Evolutionary conservation across 306 rosid genomes (phyloP).

Genomic region (Abrus precatorius): DNA sequence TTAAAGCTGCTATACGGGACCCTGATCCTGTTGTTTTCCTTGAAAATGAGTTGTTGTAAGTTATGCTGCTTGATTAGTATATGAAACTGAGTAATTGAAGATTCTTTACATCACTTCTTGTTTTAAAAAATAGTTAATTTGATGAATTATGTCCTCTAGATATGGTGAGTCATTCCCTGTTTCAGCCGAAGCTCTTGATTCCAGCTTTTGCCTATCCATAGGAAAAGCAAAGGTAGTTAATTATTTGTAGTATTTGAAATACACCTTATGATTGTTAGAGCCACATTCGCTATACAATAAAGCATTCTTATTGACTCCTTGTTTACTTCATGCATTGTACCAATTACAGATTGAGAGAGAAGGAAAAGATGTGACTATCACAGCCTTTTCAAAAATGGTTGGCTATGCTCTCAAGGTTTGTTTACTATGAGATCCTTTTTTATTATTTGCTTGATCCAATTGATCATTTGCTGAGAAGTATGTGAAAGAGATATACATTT

Average conservation of each 20-base stretch:
- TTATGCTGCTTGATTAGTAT: constrained; percentile 42
- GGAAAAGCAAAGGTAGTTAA: constrained; percentile 96
- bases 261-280: constrained; percentile 38
- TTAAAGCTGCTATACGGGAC: constrained; percentile 98
- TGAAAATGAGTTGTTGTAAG: constrained; percentile 97
- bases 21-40: constrained; percentile 99
- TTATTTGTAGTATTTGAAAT: constrained; percentile 37
- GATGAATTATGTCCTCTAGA: constrained; percentile 59
- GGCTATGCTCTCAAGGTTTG: constrained; percentile 95
- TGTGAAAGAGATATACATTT: constrained; percentile 27
- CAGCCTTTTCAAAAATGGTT: constrained; percentile 96
- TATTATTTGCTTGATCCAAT: constrained; percentile 34
- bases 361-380: constrained; percentile 98
- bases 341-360: constrained; percentile 85
- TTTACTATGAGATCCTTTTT: constrained; percentile 40
- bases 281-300: constrained; percentile 23
- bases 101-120: constrained; percentile 21
- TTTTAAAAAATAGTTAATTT: constrained; percentile 39
- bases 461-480: constrained; percentile 28
- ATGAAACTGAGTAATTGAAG: constrained; percentile 34
- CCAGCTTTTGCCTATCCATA: constrained; percentile 93
- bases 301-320: background rate
- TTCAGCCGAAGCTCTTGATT: constrained; percentile 97
- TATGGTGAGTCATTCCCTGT: constrained; percentile 97
- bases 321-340: constrained; percentile 39